These are phyloP conservation scores for Saccharomyces hybrid DNA, from an alignment of 1,139 yeast species.

Conservation along the genomic window DNA sequence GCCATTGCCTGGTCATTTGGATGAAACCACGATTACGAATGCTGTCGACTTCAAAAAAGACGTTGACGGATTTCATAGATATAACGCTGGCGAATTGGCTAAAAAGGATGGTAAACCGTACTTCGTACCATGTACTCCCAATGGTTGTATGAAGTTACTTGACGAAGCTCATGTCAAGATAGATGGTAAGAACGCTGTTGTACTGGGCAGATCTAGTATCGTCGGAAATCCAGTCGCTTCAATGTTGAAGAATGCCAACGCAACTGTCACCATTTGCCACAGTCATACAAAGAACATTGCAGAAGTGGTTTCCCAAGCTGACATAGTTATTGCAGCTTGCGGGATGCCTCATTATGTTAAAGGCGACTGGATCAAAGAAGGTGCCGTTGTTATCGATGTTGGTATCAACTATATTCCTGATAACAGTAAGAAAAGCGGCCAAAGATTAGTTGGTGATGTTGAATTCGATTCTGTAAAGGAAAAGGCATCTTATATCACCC, in stretches of 20 bases:
- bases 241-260: slow-evolving; percentile 60
- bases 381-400: too few relatives aligned
- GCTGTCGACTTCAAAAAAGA: slow-evolving; percentile 63
- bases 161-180: slow-evolving; percentile 54
- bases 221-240: slow-evolving; percentile 79
- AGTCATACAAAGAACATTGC: slow-evolving; percentile 50
- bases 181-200: slow-evolving; percentile 67
- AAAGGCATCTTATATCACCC: too few relatives aligned
- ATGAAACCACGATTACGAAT: slow-evolving; percentile 62
- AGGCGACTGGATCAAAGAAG: slow-evolving; percentile 33
- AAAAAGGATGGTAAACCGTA: slow-evolving; percentile 66
- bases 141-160: slow-evolving; percentile 63
- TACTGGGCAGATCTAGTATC: slow-evolving; percentile 73
- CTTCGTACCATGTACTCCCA: slow-evolving; percentile 75
- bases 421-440: too few relatives aligned
- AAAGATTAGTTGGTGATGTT: too few relatives aligned
- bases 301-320: slow-evolving; percentile 49
- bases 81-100: slow-evolving; percentile 68
- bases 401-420: too few relatives aligned
- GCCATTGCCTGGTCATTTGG: slow-evolving; percentile 63
- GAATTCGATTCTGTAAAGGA: too few relatives aligned
- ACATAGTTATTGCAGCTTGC: slow-evolving; percentile 69
- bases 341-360: slow-evolving; percentile 65
- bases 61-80: slow-evolving; percentile 73
- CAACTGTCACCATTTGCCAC: slow-evolving; percentile 71